Evolutionary conservation across 768 basidiomycete species (phyloP), one percentile per base, ranked within the genome.

Genomic region (Chlorophyllum brunneum): DNA sequence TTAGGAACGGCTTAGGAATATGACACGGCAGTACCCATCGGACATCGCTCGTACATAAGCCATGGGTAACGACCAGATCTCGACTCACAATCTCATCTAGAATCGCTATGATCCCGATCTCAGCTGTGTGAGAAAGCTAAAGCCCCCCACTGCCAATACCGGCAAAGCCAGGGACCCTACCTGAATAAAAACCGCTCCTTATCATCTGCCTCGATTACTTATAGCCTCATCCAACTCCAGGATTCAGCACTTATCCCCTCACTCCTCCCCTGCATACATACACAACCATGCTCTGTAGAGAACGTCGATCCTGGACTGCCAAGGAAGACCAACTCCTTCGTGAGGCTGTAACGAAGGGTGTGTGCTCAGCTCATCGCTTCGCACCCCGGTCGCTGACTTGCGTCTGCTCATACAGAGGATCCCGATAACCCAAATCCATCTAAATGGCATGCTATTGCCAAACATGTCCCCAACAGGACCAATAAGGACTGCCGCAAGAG

Each of bases 401-500:
- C 46, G 13, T 22, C 50, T 54, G n/a, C n/a, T n/a, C n/a, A n/a
- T n/a, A 27, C 61, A 82, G 81, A 81, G 72, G 80, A 80, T 59
- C 77, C 79, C 46, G 73, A 77, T 42, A 76, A 77, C 59, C 65
- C 75, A 23, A 79, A 78, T 54, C 81, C 81, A 18, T 79, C 79
- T 43, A 81, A 80, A 56, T 82, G 81, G 81, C 78, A 80, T 63
- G 78, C 77, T 29, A 81, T 82, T 48, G 77, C 80, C n/a, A 77
- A 79, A 58, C 78, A 81, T 60, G 78, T 82, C 4, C 81, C 80
- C 8, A 77, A 81, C 59, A 70, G 81, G 49, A 81, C 78, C 18
- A 82, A 82, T 70, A 82, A 82, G 59, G 81, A 82, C 61, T 82
- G 81, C 62, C 73, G 81, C 57, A 82, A 82, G 61, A 71, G 81